Base-by-base conservation (phyloP, 2,329 filamentous ascomycete species). In the Pseudocercospora fuligena region DNA sequence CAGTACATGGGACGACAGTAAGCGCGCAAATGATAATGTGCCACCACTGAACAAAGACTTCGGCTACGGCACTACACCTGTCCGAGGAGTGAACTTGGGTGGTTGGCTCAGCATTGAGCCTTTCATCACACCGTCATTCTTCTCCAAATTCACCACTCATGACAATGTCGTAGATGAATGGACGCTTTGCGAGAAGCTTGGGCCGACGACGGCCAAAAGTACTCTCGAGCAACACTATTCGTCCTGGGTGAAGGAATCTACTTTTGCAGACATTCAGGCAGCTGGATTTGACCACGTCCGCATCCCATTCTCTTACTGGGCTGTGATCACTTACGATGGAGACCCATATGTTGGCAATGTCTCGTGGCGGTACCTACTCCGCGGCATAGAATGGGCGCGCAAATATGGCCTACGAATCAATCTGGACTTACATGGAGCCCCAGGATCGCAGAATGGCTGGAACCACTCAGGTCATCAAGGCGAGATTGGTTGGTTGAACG, bases 241-340 rank as follows among this genome's bases (percentile, higher is more conserved):
- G 1, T 88, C 88, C 0, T 99, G 97, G 75, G 89, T 98, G 51
- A 94, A 88, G 0, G 92, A 96, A 76, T 83, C 90, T 65, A 93
- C 92, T 1, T 97, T 98, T 78, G 84, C 85, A 64, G 91, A 94
- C 47, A 97, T 99, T 66, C 88, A 89, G 58, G 89, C 88, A 46
- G 95, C 95, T 1, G 95, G 95, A 0, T 87, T 99, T 54, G 95
- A 99, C 77, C 95, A 99, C 77, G 92, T 99, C n/a, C 91, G 95
- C 63, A 97, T 99, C 62, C 93, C 92, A 0, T 98, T 90, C 78
- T 92, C 91, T 9, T 99, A 99, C 83, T 99, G 95, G 95, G 93
- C 94, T 0, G 89, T 98, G 1, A 88, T 89, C 65, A 91, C 89
- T 0, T 97, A 97, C 78, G 89, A 92, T 29, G 89, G 85, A 51